A percentile compares a stretch with the other conserved stretches of the same genome.
These are phyloP conservation scores for Wallacemonas sp. DNA, from an alignment of 208 protist genomes.

Conservation along the genomic window DNA sequence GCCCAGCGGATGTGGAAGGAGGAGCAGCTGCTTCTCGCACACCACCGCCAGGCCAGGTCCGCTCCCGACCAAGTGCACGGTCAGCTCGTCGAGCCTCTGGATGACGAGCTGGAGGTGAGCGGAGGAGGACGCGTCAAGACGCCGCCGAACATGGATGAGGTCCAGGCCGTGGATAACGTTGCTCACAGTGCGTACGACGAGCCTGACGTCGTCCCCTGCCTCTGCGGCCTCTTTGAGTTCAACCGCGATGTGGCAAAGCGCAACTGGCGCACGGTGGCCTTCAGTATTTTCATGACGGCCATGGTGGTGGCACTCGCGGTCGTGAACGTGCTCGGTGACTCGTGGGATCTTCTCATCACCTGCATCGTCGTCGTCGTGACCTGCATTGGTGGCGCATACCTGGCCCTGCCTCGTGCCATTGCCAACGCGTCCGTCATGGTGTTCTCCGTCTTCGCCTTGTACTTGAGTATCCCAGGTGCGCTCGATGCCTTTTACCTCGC, in stretches of 20 bases:
- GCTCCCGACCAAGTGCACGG: not conserved
- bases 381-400: constrained; percentile 13
- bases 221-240: constrained; percentile 17
- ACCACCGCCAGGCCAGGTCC: not conserved
- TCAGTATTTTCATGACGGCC: constrained; percentile 15
- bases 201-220: constrained; percentile 12
- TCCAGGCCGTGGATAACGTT: constrained; percentile 6
- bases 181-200: constrained; percentile 5
- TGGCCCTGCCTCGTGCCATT: constrained; percentile 15
- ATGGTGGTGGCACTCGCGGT: constrained; percentile 9
- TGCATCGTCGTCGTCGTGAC: constrained; percentile 16
- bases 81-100: constrained; percentile 8
- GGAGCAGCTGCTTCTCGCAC: not conserved
- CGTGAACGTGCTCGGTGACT: constrained; percentile 14
- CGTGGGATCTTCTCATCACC: constrained; percentile 14
- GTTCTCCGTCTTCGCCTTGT: constrained; percentile 22
- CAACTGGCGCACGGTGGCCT: constrained; percentile 12
- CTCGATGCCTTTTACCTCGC: constrained; percentile 42
- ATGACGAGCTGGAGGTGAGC: not conserved
- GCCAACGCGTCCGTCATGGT: constrained; percentile 10
- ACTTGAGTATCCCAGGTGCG: constrained; percentile 27
- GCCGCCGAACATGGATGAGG: constrained; percentile 1
- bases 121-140: not conserved
- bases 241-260: constrained; percentile 16
- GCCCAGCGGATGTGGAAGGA: constrained; percentile 26